Percentiles rank a stretch among this genome's conserved stretches.
phyloP scores from a whole-genome alignment of 1,139 yeast genomes.

The Taiozyma sp. region DNA sequence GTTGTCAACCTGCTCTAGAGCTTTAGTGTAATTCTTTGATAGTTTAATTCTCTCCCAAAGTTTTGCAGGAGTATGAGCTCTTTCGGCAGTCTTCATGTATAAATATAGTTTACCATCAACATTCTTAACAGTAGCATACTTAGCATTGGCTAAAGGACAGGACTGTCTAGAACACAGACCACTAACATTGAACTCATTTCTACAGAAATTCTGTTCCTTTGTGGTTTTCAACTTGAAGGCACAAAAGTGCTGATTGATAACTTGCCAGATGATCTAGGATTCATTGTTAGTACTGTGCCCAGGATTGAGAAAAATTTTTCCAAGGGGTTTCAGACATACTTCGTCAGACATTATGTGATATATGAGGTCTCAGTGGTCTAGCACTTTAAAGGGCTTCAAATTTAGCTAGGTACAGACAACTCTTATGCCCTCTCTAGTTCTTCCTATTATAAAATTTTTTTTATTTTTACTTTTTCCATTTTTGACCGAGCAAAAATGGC shows the following conservation, averaged over 20 bases:
- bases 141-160: conserved; percentile 93
- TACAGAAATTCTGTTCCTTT: conserved; percentile 75
- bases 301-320: neutral
- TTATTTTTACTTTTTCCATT: neutral
- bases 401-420: neutral
- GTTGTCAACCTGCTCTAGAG: conserved; percentile 81
- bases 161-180: conserved; percentile 92
- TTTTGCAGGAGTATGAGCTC: conserved; percentile 91
- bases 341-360: conserved; percentile 31
- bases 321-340: conserved; percentile 19
- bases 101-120: conserved; percentile 84
- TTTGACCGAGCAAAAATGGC: neutral
- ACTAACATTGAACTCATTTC: conserved; percentile 83
- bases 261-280: conserved; percentile 74
- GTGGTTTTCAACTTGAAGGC: conserved; percentile 80
- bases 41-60: conserved; percentile 92
- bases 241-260: conserved; percentile 84
- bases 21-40: conserved; percentile 82
- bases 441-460: neutral
- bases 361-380: neutral
- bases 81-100: conserved; percentile 95
- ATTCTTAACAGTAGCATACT: conserved; percentile 90
- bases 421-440: neutral
- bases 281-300: neutral
- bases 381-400: neutral